Evolutionary conservation across 352 stramenopile genomes (phyloP).

Genomic region (Plasmopara viticola): DNA sequence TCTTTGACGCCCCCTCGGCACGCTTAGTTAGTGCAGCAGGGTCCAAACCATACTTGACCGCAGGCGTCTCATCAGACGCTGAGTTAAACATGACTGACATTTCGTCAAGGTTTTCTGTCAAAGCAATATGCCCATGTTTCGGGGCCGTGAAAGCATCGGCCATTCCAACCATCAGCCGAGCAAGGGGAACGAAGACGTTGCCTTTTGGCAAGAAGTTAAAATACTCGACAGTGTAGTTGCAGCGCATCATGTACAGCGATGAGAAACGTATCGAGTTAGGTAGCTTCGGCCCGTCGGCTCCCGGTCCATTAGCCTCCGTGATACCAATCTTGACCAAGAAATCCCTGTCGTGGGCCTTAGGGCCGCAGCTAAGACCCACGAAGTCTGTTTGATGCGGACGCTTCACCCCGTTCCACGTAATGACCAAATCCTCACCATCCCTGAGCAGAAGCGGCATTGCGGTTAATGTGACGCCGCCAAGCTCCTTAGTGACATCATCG

Average conservation of each 20-base stretch:
- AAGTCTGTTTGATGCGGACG: conserved; percentile 53
- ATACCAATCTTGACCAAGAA: conserved; percentile 39
- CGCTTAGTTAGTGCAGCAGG: conserved; percentile 20
- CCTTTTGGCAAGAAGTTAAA: conserved; percentile 45
- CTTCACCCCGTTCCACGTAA: conserved; percentile 51
- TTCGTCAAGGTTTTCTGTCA: conserved; percentile 46
- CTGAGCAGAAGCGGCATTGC: conserved; percentile 40
- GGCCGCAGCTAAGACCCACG: conserved; percentile 62
- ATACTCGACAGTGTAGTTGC: conserved; percentile 60
- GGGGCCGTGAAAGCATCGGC: conserved; percentile 43
- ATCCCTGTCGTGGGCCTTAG: conserved; percentile 40
- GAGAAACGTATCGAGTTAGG: conserved; percentile 50
- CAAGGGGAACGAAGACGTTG: conserved; percentile 34
- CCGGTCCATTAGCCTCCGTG: conserved; percentile 22
- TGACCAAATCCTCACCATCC: conserved; percentile 66
- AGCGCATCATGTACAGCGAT: conserved; percentile 72
- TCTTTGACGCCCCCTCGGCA: conserved; percentile 38
- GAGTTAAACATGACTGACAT: conserved; percentile 82
- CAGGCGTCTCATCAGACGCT: conserved; percentile 41
- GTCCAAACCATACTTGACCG: conserved; percentile 39
- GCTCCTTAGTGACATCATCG: conserved; percentile 1
- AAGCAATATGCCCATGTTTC: conserved; percentile 67
- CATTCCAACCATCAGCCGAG: conserved; percentile 45
- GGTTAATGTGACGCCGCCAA: conserved; percentile 19
- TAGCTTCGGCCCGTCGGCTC: conserved; percentile 15